Percentiles rank a stretch among this genome's conserved stretches.
Evolutionary conservation across 345 rosid genomes (phyloP).

Genomic region (Populus deltoides): DNA sequence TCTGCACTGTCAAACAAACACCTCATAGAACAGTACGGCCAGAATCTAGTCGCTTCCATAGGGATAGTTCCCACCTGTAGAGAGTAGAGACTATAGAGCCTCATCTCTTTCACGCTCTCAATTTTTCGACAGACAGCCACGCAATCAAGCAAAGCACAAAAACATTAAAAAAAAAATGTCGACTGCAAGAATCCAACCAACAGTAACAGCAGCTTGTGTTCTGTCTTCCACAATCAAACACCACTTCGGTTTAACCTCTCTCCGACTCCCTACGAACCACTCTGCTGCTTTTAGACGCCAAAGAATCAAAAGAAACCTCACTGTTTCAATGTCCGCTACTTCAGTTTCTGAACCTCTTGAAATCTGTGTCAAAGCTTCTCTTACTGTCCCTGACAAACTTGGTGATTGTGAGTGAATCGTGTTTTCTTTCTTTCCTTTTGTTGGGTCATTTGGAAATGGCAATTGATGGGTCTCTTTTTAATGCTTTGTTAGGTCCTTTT

Average conservation of each 20-base stretch:
- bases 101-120: no score
- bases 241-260: constrained; percentile 24
- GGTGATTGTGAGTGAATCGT: constrained; percentile 72
- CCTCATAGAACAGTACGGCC: no score
- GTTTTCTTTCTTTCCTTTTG: neutral
- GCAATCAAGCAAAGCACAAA: no score
- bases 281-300: constrained; percentile 17
- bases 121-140: no score
- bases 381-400: constrained; percentile 61
- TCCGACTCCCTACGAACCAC: constrained; percentile 20
- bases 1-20: no score
- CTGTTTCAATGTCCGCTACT: constrained; percentile 46
- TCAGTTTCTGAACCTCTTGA: constrained; percentile 42
- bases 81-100: no score
- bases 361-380: constrained; percentile 84
- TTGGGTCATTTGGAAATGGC: neutral
- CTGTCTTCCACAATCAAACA: constrained; percentile 45
- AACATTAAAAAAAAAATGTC: constrained; percentile 36
- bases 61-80: no score
- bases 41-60: no score
- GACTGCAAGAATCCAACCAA: constrained; percentile 45
- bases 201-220: constrained; percentile 29
- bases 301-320: constrained; percentile 21
- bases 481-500: constrained; percentile 66
- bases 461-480: neutral